Conservation (phyloP, 768 basidiomycete species). For the Leccinum variicolor region DNA sequence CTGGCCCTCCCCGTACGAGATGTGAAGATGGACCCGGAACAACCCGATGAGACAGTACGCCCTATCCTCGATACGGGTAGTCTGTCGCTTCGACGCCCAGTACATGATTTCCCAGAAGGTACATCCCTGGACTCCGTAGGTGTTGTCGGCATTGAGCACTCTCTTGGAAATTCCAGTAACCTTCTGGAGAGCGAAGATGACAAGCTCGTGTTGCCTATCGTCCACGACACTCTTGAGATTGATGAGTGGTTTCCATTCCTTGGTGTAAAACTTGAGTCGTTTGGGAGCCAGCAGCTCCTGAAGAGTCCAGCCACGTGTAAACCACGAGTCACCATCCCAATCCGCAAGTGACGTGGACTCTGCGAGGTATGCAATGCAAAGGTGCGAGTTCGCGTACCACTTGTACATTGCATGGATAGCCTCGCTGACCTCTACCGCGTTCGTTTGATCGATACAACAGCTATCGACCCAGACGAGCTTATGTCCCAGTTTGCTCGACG, state of each 20-base stretch:
- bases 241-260: slow-evolving; percentile 8
- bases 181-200: neutral
- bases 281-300: slow-evolving; percentile 18
- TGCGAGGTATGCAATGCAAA: slow-evolving; percentile 21
- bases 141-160: neutral
- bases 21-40: slow-evolving; percentile 13
- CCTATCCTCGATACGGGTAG: slow-evolving; percentile 20
- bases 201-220: neutral
- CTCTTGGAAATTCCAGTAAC: slow-evolving; percentile 2
- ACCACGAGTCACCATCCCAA: slow-evolving; percentile 9
- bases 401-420: slow-evolving; percentile 20
- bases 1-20: slow-evolving; percentile 22
- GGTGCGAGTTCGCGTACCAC: slow-evolving; percentile 20
- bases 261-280: slow-evolving; percentile 16
- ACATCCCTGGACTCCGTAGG: neutral
- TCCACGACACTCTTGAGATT: neutral
- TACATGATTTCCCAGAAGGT: slow-evolving; percentile 10
- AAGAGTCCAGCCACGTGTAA: slow-evolving; percentile 9
- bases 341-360: neutral
- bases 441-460: slow-evolving; percentile 21
- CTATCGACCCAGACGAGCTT: slow-evolving; percentile 16
- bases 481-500: neutral
- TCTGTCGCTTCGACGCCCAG: slow-evolving; percentile 22
- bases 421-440: slow-evolving; percentile 16
- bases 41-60: slow-evolving; percentile 22